Evolutionary conservation across 148 eudicot species (phyloP).

Genomic region (Agrostemma githago): DNA sequence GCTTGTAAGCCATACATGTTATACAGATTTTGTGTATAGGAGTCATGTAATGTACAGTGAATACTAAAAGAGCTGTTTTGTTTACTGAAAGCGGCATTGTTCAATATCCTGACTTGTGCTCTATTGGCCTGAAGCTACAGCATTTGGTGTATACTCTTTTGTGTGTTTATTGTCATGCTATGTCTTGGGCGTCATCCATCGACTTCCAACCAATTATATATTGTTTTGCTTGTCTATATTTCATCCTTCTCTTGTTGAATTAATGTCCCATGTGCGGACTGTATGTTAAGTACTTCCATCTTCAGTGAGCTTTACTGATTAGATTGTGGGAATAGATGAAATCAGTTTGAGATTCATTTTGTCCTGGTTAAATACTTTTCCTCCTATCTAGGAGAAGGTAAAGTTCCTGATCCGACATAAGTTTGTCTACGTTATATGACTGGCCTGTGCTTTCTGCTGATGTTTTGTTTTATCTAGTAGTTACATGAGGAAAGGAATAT

Average conservation of each 20-base stretch:
- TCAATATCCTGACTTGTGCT: conserved; percentile 7
- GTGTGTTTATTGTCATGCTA: neutral
- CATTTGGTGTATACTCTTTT: neutral
- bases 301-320: neutral
- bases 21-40: conserved; percentile 4
- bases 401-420: neutral
- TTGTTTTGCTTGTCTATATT: too few relatives aligned
- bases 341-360: neutral
- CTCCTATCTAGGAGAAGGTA: neutral
- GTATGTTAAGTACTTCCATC: neutral
- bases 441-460: neutral
- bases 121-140: neutral
- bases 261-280: too few relatives aligned
- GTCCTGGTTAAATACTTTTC: neutral
- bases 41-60: conserved; percentile 7
- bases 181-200: neutral
- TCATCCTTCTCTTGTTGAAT: neutral
- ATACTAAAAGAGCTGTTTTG: neutral
- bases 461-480: neutral
- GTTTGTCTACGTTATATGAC: neutral
- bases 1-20: conserved; percentile 1
- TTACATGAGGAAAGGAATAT: neutral
- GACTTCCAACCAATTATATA: too few relatives aligned
- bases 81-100: neutral
- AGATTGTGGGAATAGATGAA: neutral